Base-by-base conservation (phyloP, 2,329 filamentous ascomycete species). In the Hymenotorrendiella dingleyae region DNA sequence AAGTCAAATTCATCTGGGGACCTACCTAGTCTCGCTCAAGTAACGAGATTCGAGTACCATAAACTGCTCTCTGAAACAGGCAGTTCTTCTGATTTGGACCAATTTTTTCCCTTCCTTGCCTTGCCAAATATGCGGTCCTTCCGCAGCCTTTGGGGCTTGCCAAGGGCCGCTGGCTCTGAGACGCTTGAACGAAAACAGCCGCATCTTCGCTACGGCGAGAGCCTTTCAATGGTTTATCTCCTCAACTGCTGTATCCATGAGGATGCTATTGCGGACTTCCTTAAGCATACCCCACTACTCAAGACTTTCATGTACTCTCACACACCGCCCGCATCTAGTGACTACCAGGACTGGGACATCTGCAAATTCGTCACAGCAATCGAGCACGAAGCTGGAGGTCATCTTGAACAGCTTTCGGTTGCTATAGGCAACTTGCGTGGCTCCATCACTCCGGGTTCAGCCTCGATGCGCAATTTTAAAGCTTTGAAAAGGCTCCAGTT, bases 291-390 rank as follows among this genome's bases (percentile, higher is more conserved):
- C 19, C 41, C 41, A 21, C 28, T 5, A 12, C 41, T 47, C 9
- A 43, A 38, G 32, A 42, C 28, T 16, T 32, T 47, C 16, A 24
- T 20, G 34, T 43, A 47, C 36, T 36, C 9, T 19, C 45, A 47
- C 27, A 23, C 12, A 6, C 40, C 36, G 24, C 30, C 14, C 30
- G 26, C 11, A 20, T 20, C 26, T 38, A n/a, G 12, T 24, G 10
- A 24, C 20, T 14, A 21, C 22, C 36, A 27, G 11, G 42, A 48
- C 23, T 48, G 46, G 46, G 35, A 48, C 26, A 45, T 48, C 24
- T 47, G 43, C 43, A 47, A 47, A 21, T 47, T 47, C 29, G 24
- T 49, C 33, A 42, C 27, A 8, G 41, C 41, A 33, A 32, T 49
- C 39, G 41, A 34, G 36, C 43, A 35, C 20, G 34, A 42, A 32